Evolutionary conservation across 306 rosid genomes (phyloP), one percentile per base, ranked within the genome.

Genomic region (Alnus glutinosa): DNA sequence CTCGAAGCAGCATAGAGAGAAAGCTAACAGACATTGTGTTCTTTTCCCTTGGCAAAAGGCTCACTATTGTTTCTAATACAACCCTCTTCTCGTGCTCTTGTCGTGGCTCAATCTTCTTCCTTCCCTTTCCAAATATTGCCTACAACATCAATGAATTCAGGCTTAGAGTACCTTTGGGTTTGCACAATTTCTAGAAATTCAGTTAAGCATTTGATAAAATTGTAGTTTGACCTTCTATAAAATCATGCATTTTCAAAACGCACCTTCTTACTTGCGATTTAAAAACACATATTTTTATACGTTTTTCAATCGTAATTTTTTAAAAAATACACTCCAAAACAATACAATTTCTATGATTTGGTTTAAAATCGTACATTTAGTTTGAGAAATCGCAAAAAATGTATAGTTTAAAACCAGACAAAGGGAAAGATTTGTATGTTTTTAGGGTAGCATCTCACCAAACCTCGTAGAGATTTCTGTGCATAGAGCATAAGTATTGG

Each of bases 401-500:
- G 28, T 23, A 23, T 23, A 23, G 28, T 23, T 23, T 23, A 23
- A 23, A 23, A 73, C 12, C 69, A 34, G n/a, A 54, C 36, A 7
- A 12, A 46, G 48, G 46, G 48, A 19, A 85, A 72, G 39, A 77
- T 6, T 44, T 34, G 1, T 16, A 77, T 72, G 12, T 3, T 77
- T 85, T 61, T 55, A 83, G 91, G 34, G 74, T 51, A 83, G 88
- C 84, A 78, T 89, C 99, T 95, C 94, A 95, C 99, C 99, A 92
- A 91, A 87, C 97, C 96, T 89, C 94, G 86, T 34, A 96, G 94
- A 67, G 97, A 93, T 90, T 96, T 93, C 89, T 96, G 96, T 11
- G 99, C 99, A 80, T 93, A 96, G 76, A 96, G 98, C 98, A 93
- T 96, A 49, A 96, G 85, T 44, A 96, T 82, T 28, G 99, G 97